A percentile compares a stretch with the other conserved stretches of the same genome.
These are phyloP conservation scores for Setaria italica DNA, from an alignment of 202 grass and related monocot genomes.

Conservation along the genomic window DNA sequence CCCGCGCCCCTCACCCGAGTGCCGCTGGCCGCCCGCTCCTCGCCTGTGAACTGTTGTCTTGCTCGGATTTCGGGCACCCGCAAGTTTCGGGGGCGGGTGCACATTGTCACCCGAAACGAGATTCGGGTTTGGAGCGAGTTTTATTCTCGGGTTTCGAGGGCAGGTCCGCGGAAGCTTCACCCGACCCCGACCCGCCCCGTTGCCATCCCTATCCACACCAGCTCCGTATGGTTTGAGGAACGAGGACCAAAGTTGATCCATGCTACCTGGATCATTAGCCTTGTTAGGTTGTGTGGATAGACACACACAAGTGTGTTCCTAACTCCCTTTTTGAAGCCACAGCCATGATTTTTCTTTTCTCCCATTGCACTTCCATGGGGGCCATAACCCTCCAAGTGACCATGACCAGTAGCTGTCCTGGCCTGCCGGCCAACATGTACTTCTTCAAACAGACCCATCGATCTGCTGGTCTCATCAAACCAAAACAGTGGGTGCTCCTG, in stretches of 20 bases:
- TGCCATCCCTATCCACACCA: background rate
- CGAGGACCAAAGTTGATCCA: constrained; percentile 10
- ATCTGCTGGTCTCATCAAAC: constrained; percentile 21
- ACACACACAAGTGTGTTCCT: constrained; percentile 42
- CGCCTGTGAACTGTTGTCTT: no score
- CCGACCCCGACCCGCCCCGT: no score
- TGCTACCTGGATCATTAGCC: constrained; percentile 22
- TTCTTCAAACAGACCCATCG: constrained; percentile 23
- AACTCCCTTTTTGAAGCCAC: constrained; percentile 34
- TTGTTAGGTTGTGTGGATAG: constrained; percentile 24
- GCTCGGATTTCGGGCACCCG: no score
- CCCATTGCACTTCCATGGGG: background rate
- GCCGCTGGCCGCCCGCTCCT: no score
- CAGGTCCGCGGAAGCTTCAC: no score
- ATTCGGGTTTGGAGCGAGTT: no score
- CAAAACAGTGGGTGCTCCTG: background rate
- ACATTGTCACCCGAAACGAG: no score
- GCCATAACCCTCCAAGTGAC: constrained; percentile 2
- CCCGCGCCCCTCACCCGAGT: no score
- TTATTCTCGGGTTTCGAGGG: no score
- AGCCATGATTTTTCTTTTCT: constrained; percentile 10
- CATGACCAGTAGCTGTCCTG: constrained; percentile 45
- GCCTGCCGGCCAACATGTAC: constrained; percentile 53
- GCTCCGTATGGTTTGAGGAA: constrained; percentile 30
- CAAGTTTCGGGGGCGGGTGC: no score